phyloP scores from a whole-genome alignment of 805 yeast species.

The Monosporozyma solicola region DNA sequence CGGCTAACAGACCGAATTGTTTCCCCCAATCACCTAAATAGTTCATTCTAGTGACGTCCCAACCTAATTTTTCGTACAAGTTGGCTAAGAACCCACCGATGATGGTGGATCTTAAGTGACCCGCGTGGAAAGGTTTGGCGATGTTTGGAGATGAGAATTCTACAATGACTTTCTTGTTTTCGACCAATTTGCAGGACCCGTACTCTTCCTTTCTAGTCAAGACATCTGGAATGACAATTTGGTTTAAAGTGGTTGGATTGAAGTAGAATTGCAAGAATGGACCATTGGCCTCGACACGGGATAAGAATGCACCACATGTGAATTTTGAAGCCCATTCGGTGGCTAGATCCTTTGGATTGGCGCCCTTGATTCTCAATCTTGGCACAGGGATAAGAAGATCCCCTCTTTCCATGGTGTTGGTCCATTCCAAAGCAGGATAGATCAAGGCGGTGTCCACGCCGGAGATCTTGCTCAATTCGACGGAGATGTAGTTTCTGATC shows the following conservation, averaged over 20 bases:
- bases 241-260: constrained; percentile 53
- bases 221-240: constrained; percentile 60
- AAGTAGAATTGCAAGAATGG: constrained; percentile 86
- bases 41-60: constrained; percentile 83
- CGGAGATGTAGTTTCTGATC: constrained; percentile 80
- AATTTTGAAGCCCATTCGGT: constrained; percentile 68
- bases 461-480: constrained; percentile 63
- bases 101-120: constrained; percentile 92
- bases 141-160: constrained; percentile 97
- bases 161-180: constrained; percentile 58
- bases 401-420: constrained; percentile 78
- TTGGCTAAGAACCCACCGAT: constrained; percentile 93
- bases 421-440: constrained; percentile 81
- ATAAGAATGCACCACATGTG: constrained; percentile 59
- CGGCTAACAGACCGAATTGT: constrained; percentile 91
- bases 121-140: constrained; percentile 99
- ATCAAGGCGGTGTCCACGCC: constrained; percentile 63
- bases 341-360: constrained; percentile 64
- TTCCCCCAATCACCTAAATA: constrained; percentile 99
- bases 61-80: constrained; percentile 81
- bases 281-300: constrained; percentile 72
- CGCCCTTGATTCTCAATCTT: constrained; percentile 75
- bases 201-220: constrained; percentile 48
- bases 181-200: constrained; percentile 71
- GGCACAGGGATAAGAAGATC: constrained; percentile 89